Conservation (phyloP, 1,139 yeast species). For the Yamadazyma trypodendri region DNA sequence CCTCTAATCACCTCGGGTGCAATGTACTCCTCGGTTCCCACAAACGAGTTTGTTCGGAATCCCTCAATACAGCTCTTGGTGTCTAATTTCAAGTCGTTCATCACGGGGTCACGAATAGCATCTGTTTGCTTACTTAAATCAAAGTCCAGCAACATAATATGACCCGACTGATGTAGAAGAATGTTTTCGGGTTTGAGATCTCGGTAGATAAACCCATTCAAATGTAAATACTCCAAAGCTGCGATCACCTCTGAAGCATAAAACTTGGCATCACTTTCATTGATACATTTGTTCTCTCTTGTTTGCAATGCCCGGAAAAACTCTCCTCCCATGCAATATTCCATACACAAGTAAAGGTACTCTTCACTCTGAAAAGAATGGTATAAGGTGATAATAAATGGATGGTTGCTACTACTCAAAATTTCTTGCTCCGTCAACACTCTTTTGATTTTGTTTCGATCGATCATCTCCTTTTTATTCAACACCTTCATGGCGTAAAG, state of each 20-base stretch:
- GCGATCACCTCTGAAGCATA: conserved; percentile 98
- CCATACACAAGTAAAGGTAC: conserved; percentile 93
- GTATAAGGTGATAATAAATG: conserved; percentile 92
- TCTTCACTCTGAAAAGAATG: conserved; percentile 97
- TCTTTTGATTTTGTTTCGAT: conserved; percentile 89
- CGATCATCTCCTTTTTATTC: conserved; percentile 89
- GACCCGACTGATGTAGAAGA: conserved; percentile 90
- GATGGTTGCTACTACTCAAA: conserved; percentile 92
- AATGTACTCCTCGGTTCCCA: conserved; percentile 96
- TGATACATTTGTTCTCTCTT: conserved; percentile 78
- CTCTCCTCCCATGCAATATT: conserved; percentile 99
- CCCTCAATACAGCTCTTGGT: conserved; percentile 95
- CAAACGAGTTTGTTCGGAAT: conserved; percentile 93
- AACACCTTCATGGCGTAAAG: conserved; percentile 92
- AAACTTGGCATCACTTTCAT: conserved; percentile 86
- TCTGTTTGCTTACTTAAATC: conserved; percentile 91
- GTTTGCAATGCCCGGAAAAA: conserved; percentile 96
- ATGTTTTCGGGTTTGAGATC: conserved; percentile 96
- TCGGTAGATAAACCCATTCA: conserved; percentile 95
- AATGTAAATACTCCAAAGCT: conserved; percentile 89
- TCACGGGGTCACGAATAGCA: conserved; percentile 17
- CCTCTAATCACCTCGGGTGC: conserved; percentile 98
- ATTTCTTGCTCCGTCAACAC: conserved; percentile 97
- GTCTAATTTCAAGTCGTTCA: conserved; percentile 51
- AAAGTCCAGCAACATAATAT: conserved; percentile 95